Evolutionary conservation across 2,329 filamentous ascomycete species (phyloP), one percentile per base, ranked within the genome.

Genomic region (Fusarium sp.): DNA sequence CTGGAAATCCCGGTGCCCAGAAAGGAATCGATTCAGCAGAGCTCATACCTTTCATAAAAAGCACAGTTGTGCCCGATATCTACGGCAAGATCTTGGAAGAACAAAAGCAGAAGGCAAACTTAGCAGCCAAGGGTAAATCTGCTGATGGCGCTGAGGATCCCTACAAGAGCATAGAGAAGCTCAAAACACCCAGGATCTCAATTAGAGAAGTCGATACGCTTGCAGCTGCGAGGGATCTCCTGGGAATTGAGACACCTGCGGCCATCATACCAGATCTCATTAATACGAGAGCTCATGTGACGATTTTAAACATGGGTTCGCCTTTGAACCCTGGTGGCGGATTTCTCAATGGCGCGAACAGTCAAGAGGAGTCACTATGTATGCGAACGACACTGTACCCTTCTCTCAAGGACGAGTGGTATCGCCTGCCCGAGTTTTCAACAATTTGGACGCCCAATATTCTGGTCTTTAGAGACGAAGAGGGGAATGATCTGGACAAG

Each of bases 261-360:
- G 62, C 58, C 5, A 7, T 41, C 12, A 63, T 44, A 15, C 5
- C 27, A 15, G 58, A 76, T 32, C 45, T 61, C 6, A 38, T 33
- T 7, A 76, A 75, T 10, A 64, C 58, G 3, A 46, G 45, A 15
- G 60, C 74, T 12, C 79, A 85, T 40, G 82, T 88, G 3, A 87
- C 84, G 7, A 81, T 91, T 27, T 81, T 91, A 6, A 91, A 90
- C 77, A 91, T 91, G 88, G 89, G 88, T 0, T 91, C 89, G 0
- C 87, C 88, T 0, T 82, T 90, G 1, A 84, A 84, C 0, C 87
- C 89, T 0, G 90, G 90, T 15, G 89, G 89, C 11, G 90, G 89
- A 1, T 85, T 91, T 33, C 78, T 91, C 1, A 84, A 84, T 17
- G 90, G 90, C 23, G 87, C 88, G 0, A 86, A 85, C 12, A 86